These are phyloP conservation scores for Gracilaria domingensis DNA, from an alignment of 23 red algal genomes.

Conservation along the genomic window DNA sequence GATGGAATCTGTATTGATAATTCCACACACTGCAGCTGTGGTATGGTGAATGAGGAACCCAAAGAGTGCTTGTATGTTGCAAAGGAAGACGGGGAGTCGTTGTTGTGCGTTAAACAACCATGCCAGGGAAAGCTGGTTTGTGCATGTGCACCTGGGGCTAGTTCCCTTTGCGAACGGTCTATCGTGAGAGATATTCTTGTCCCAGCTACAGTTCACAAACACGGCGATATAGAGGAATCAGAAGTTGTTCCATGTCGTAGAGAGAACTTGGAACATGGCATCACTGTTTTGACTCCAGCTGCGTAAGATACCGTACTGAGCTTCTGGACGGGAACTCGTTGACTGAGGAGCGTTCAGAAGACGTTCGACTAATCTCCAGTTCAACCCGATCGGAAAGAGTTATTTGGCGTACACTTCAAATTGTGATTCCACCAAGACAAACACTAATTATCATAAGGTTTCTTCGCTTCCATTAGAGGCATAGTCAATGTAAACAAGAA, in stretches of 20 bases:
- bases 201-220: constrained; percentile 30
- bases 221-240: constrained; percentile 19
- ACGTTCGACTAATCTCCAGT: too few relatives aligned
- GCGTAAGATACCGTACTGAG: neutral
- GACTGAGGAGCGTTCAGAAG: too few relatives aligned
- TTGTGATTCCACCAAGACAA: neutral
- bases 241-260: constrained; percentile 56
- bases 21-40: constrained; percentile 76
- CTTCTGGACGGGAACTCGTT: too few relatives aligned
- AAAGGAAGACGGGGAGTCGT: constrained; percentile 44
- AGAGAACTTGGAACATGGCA: constrained; percentile 54
- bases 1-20: constrained; percentile 74
- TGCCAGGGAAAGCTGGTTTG: constrained; percentile 57
- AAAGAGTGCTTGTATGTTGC: constrained; percentile 62
- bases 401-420: neutral
- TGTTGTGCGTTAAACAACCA: constrained; percentile 46
- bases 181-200: constrained; percentile 49
- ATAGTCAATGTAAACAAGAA: neutral
- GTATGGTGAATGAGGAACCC: constrained; percentile 18
- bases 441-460: neutral
- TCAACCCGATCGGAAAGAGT: too few relatives aligned
- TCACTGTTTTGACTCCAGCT: constrained; percentile 44
- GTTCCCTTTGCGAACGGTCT: constrained; percentile 42
- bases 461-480: neutral
- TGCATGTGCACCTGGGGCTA: constrained; percentile 56